Conservation (phyloP, 768 basidiomycete species). For the Lactifluus subvellereus region DNA sequence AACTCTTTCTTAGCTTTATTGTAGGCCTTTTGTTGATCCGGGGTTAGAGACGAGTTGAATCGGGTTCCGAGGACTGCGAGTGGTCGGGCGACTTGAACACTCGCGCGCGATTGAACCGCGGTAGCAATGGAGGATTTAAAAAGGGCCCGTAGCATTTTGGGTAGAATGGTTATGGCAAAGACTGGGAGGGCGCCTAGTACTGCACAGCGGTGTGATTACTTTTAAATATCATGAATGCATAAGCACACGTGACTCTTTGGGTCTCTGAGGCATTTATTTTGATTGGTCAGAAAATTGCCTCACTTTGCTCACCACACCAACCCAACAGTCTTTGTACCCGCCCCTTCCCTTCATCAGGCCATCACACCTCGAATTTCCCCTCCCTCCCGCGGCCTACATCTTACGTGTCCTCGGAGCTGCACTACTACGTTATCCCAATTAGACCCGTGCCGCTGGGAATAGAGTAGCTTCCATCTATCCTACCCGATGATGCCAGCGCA, state of each 20-base stretch:
- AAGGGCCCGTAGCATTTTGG: constrained; percentile 5
- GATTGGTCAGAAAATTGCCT: constrained; percentile 22
- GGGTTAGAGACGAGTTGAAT: constrained; percentile 24
- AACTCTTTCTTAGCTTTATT: constrained; percentile 38
- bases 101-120: background rate
- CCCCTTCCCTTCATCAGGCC: background rate
- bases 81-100: background rate
- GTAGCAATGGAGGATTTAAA: background rate
- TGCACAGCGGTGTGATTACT: too few relatives aligned
- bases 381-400: background rate
- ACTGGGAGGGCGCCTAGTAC: too few relatives aligned
- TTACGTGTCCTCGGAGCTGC: background rate
- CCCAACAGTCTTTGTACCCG: background rate
- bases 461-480: background rate
- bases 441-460: too few relatives aligned
- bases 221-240: background rate
- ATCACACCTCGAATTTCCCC: background rate
- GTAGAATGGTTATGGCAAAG: background rate
- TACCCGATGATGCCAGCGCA: background rate
- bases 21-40: constrained; percentile 30
- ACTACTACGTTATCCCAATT: background rate
- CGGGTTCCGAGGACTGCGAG: constrained; percentile 7
- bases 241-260: background rate
- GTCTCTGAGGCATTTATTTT: constrained; percentile 12
- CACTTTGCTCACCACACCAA: background rate